Evolutionary conservation across 2,329 filamentous ascomycete species (phyloP).

Genomic region (Ilyonectria mors-panacis): DNA sequence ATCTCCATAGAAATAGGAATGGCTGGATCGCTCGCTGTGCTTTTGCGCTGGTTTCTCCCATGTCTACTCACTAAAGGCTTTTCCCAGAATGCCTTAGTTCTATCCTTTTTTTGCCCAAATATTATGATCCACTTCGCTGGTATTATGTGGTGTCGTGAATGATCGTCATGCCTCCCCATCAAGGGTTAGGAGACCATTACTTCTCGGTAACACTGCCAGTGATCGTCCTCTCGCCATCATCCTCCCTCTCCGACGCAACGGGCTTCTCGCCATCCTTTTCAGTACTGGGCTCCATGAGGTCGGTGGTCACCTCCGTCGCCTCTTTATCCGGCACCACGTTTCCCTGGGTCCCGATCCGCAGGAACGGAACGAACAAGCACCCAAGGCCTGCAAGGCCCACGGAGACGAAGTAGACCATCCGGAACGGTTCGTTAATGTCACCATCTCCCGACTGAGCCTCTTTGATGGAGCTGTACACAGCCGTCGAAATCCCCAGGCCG

Average conservation of each 20-base stretch:
- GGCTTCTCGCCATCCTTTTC: slow-evolving; percentile 19
- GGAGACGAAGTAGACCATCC: slow-evolving; percentile 40
- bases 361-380: slow-evolving; percentile 36
- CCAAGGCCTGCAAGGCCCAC: slow-evolving; percentile 38
- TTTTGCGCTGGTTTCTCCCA: background rate
- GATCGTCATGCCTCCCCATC: background rate
- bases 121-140: background rate
- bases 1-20: background rate
- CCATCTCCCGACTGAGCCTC: slow-evolving; percentile 35
- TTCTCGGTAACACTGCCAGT: slow-evolving; percentile 17
- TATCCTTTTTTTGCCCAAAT: background rate
- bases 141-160: slow-evolving; percentile 2
- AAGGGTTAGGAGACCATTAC: background rate
- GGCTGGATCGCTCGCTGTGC: background rate
- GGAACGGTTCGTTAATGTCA: slow-evolving; percentile 31
- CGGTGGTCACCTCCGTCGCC: slow-evolving; percentile 17
- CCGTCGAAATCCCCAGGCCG: slow-evolving; percentile 74
- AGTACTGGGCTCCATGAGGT: slow-evolving; percentile 31
- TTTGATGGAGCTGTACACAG: slow-evolving; percentile 67
- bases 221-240: slow-evolving; percentile 20
- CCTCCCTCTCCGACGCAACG: slow-evolving; percentile 6
- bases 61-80: background rate
- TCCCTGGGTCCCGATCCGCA: slow-evolving; percentile 40
- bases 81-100: background rate
- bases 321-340: slow-evolving; percentile 33